A percentile compares a stretch with the other conserved stretches of the same genome.
These are phyloP conservation scores for Auriscalpium microsporum DNA, from an alignment of 768 basidiomycete species.

Conservation along the genomic window DNA sequence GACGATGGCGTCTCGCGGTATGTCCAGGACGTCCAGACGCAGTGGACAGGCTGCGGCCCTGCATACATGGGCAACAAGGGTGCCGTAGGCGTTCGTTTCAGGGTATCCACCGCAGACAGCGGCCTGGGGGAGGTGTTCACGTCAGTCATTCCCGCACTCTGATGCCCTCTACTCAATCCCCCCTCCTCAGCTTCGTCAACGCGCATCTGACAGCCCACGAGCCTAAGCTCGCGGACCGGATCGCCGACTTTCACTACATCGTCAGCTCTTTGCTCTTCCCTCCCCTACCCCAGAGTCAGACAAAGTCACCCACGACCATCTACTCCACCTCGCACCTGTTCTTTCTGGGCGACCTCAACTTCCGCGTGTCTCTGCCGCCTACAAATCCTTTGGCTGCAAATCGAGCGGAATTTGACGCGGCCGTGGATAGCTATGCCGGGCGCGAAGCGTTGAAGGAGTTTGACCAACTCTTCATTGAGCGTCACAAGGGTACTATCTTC, in stretches of 20 bases:
- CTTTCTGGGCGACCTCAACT: slow-evolving; percentile 91
- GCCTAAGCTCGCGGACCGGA: slow-evolving; percentile 50
- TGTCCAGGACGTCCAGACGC: slow-evolving; percentile 58
- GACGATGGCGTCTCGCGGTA: slow-evolving; percentile 57
- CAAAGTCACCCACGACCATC: slow-evolving; percentile 45
- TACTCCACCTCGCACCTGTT: slow-evolving; percentile 87
- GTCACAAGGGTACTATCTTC: slow-evolving; percentile 55
- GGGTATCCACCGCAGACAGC: slow-evolving; percentile 48
- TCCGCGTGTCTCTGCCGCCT: slow-evolving; percentile 62
- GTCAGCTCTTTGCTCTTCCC: slow-evolving; percentile 74
- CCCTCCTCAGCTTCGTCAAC: slow-evolving; percentile 65
- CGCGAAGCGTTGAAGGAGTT: slow-evolving; percentile 59
- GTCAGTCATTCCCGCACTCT: slow-evolving; percentile 39
- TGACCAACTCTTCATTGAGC: slow-evolving; percentile 64
- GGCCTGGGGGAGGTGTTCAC: slow-evolving; percentile 70
- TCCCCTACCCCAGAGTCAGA: slow-evolving; percentile 33
- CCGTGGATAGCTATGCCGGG: slow-evolving; percentile 29
- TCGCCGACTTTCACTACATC: slow-evolving; percentile 77
- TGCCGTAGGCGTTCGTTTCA: slow-evolving; percentile 82
- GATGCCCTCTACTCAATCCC: background rate
- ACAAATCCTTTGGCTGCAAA: slow-evolving; percentile 38
- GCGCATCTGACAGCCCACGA: slow-evolving; percentile 87
- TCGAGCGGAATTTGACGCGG: slow-evolving; percentile 30
- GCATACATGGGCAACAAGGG: slow-evolving; percentile 91
- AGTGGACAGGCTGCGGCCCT: slow-evolving; percentile 68